These are phyloP conservation scores for Spathaspora boniae DNA, from an alignment of 805 yeast species.

Conservation along the genomic window DNA sequence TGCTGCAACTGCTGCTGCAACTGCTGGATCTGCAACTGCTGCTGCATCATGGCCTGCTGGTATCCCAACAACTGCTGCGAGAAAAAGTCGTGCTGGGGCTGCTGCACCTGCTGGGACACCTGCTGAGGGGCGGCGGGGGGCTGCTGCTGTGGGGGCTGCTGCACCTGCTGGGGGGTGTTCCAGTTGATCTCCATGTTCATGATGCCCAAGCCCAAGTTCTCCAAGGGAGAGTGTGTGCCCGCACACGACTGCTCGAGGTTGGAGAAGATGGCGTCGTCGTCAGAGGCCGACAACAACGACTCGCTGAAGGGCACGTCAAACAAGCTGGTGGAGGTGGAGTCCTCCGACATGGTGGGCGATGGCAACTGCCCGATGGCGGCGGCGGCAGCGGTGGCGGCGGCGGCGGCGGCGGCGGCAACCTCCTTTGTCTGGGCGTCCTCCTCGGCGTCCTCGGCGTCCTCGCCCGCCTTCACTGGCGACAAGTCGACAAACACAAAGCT, in stretches of 20 bases:
- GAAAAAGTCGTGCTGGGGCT: slow-evolving; percentile 8
- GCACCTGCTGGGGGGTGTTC: slow-evolving; percentile 13
- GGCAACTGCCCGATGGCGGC: slow-evolving; percentile 12
- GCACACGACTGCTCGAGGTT: slow-evolving; percentile 9
- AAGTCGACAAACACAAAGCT: slow-evolving; percentile 45
- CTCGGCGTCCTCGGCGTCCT: slow-evolving; percentile 10
- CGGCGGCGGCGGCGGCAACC: not conserved
- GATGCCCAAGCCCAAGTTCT: slow-evolving; percentile 27
- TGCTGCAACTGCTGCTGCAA: slow-evolving; percentile 22
- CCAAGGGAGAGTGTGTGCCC: slow-evolving; percentile 3
- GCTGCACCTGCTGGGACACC: slow-evolving; percentile 4
- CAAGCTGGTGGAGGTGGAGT: no score
- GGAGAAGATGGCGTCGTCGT: slow-evolving; percentile 18
- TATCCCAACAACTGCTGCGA: slow-evolving; percentile 13
- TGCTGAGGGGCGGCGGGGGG: slow-evolving; percentile 3
- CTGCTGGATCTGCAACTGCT: slow-evolving; percentile 21
- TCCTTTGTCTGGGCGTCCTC: not conserved
- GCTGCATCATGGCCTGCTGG: slow-evolving; percentile 21
- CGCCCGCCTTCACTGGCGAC: slow-evolving; percentile 35
- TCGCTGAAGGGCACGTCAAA: slow-evolving; percentile 16
- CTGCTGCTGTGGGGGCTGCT: slow-evolving; percentile 6
- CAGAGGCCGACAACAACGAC: slow-evolving; percentile 14
- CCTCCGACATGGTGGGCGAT: slow-evolving; percentile 12
- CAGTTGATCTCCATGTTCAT: slow-evolving; percentile 21
- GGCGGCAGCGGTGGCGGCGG: slow-evolving; percentile 2